A percentile compares a stretch with the other conserved stretches of the same genome.
Evolutionary conservation across 345 rosid species (phyloP).

Genomic region (Eucalyptus virginea): DNA sequence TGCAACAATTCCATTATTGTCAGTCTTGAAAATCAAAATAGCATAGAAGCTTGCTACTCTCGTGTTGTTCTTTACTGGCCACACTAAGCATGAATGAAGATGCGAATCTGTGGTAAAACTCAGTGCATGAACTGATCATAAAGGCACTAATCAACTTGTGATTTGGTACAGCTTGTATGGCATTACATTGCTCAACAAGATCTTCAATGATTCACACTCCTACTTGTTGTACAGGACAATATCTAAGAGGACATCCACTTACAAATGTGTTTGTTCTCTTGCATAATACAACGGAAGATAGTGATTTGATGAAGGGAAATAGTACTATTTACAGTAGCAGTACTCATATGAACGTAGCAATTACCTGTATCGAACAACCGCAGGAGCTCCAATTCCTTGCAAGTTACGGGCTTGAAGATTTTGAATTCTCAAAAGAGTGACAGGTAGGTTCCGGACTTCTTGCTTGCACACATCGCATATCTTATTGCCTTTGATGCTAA

Average conservation of each 20-base stretch:
- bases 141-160: neutral
- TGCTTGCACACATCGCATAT: conserved; percentile 95
- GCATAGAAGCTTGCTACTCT: neutral
- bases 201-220: neutral
- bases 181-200: neutral
- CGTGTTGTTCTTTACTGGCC: neutral
- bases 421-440: conserved; percentile 79
- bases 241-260: neutral
- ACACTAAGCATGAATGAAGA: neutral
- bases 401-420: conserved; percentile 17
- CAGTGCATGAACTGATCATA: neutral
- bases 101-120: neutral
- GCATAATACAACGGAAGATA: neutral
- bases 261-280: neutral
- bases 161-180: neutral
- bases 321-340: neutral
- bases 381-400: conserved; percentile 19
- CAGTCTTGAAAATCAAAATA: neutral
- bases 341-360: neutral
- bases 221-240: neutral
- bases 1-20: neutral
- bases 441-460: conserved; percentile 88
- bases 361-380: conserved; percentile 48
- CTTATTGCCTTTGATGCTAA: conserved; percentile 92
- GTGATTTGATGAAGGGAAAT: neutral